phyloP scores from a whole-genome alignment of 768 basidiomycete genomes.

The Termitomyces sp. region DNA sequence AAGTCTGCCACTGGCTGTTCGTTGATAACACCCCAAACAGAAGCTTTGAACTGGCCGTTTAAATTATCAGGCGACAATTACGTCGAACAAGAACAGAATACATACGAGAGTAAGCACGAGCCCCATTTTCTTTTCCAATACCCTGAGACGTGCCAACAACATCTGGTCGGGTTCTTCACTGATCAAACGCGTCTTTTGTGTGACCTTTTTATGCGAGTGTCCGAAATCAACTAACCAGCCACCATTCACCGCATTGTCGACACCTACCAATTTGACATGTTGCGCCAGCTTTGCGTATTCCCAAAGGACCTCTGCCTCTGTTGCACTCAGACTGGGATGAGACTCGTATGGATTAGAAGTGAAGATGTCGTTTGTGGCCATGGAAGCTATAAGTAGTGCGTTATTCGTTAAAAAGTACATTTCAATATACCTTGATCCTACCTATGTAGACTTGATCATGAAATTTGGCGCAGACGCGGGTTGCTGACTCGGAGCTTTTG shows the following conservation, averaged over 20 bases:
- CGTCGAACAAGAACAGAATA: background rate
- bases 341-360: conserved; percentile 68
- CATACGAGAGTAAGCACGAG: conserved; percentile 88
- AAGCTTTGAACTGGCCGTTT: conserved; percentile 80
- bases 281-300: conserved; percentile 88
- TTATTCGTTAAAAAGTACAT: conserved; percentile 4
- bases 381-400: conserved; percentile 23
- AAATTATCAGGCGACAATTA: conserved; percentile 28
- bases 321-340: conserved; percentile 59
- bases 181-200: conserved; percentile 63
- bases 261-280: conserved; percentile 71
- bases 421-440: background rate
- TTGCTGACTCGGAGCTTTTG: too few species aligned
- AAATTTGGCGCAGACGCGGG: too few species aligned
- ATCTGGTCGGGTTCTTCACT: conserved; percentile 74
- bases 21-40: conserved; percentile 92
- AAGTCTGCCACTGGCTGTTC: conserved; percentile 51
- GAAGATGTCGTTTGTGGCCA: conserved; percentile 39
- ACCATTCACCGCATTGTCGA: background rate
- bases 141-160: conserved; percentile 71
- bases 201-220: conserved; percentile 40
- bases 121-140: conserved; percentile 92
- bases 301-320: conserved; percentile 84
- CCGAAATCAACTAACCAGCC: background rate
- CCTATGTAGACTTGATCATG: background rate